Percentiles rank a stretch among this genome's conserved stretches.
Evolutionary conservation across 768 basidiomycete species (phyloP).

Genomic region (Zangia roseola): DNA sequence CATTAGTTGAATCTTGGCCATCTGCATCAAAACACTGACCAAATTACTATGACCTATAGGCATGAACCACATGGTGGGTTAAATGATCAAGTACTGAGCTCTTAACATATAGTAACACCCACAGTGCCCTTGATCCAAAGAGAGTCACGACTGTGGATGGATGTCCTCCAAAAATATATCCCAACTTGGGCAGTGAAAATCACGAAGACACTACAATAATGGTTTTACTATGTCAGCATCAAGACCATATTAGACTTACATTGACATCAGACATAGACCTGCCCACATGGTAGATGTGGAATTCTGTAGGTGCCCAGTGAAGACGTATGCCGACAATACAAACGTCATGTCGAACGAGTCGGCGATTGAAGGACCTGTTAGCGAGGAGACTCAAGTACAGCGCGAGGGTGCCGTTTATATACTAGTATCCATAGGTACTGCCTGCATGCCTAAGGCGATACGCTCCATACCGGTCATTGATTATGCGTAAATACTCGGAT

Average conservation of each 20-base stretch:
- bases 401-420: conserved; percentile 8
- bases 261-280: conserved; percentile 10
- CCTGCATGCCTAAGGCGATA: neutral
- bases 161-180: conserved; percentile 21
- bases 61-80: neutral
- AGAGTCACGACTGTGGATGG: conserved; percentile 15
- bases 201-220: conserved; percentile 12
- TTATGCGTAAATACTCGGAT: neutral
- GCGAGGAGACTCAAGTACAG: neutral
- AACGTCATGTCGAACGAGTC: conserved; percentile 4
- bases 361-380: neutral
- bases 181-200: conserved; percentile 24
- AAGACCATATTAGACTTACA: conserved; percentile 6
- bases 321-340: neutral
- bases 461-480: neutral
- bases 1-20: neutral
- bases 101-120: neutral
- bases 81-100: neutral
- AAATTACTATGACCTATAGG: conserved; percentile 20
- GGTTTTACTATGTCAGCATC: neutral
- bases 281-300: conserved; percentile 5
- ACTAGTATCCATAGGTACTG: neutral
- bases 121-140: conserved; percentile 24
- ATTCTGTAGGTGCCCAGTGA: conserved; percentile 8
- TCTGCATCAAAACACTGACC: conserved; percentile 12